Conservation (phyloP, 805 yeast genomes). For the Pichia occidentalis region DNA sequence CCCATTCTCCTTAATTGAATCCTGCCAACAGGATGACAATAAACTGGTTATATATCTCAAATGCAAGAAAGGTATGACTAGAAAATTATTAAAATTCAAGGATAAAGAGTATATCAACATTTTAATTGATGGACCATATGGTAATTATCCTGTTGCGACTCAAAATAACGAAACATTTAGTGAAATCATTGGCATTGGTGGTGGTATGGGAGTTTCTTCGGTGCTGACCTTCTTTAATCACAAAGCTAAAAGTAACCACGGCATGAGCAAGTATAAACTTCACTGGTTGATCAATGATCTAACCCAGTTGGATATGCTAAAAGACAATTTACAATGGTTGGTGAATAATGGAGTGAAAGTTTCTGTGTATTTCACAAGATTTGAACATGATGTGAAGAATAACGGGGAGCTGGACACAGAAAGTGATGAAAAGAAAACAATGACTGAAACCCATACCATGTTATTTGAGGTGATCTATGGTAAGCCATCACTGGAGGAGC, state of each 20-base stretch:
- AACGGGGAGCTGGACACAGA: not conserved
- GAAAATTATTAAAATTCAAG: conserved; percentile 16
- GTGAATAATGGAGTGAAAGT: conserved; percentile 8
- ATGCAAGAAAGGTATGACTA: conserved; percentile 47
- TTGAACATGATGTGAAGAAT: not conserved
- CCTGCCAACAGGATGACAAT: conserved; percentile 27
- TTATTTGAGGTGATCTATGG: conserved; percentile 6
- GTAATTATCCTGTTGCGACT: conserved; percentile 23
- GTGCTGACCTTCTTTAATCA: conserved; percentile 15
- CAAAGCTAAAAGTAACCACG: not conserved
- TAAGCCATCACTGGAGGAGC: conserved; percentile 4
- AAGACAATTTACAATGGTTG: conserved; percentile 13
- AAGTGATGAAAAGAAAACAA: conserved; percentile 1
- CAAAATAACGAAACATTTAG: conserved; percentile 4
- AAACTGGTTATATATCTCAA: conserved; percentile 37
- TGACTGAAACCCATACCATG: too few relatives aligned
- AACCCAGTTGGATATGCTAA: conserved; percentile 11
- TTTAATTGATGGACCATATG: conserved; percentile 65
- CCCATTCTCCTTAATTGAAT: conserved; percentile 54
- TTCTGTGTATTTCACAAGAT: conserved; percentile 6
- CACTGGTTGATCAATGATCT: conserved; percentile 20
- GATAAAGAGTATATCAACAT: conserved; percentile 20
- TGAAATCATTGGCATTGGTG: conserved; percentile 18
- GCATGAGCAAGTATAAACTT: conserved; percentile 11
- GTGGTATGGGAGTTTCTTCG: conserved; percentile 22